A percentile compares a stretch with the other conserved stretches of the same genome.
Conservation (phyloP, 768 basidiomycete genomes). For the Sarcodon sp. region DNA sequence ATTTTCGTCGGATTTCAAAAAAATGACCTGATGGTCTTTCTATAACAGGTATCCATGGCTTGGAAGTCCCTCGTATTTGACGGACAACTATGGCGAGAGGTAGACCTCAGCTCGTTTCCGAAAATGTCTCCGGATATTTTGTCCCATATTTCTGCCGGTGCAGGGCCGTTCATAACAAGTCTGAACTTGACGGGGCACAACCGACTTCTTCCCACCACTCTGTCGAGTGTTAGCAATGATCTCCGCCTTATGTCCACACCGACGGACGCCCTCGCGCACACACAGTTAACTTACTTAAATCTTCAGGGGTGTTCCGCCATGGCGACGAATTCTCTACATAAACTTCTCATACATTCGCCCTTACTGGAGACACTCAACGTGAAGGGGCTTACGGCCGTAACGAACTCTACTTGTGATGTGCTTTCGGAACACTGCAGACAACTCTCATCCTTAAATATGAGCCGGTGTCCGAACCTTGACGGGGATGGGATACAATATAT, state of each 20-base stretch:
- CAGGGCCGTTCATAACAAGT: conserved; percentile 50
- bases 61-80: conserved; percentile 74
- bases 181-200: conserved; percentile 56
- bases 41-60: conserved; percentile 52
- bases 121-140: conserved; percentile 37
- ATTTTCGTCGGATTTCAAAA: conserved; percentile 2
- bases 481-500: conserved; percentile 45
- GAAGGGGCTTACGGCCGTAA: conserved; percentile 56
- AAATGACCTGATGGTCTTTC: conserved; percentile 4
- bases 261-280: conserved; percentile 28
- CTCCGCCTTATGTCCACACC: conserved; percentile 31
- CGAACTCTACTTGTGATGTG: conserved; percentile 61
- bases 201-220: conserved; percentile 30
- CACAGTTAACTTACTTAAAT: conserved; percentile 59
- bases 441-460: conserved; percentile 53
- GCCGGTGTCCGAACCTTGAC: conserved; percentile 57
- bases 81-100: conserved; percentile 71
- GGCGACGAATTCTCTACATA: conserved; percentile 53
- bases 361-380: conserved; percentile 44
- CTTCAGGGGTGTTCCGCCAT: conserved; percentile 61
- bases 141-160: conserved; percentile 34
- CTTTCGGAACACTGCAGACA: conserved; percentile 44
- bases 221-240: conserved; percentile 39
- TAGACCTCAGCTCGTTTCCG: conserved; percentile 55
- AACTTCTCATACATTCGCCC: conserved; percentile 56